Evolutionary conservation across 495 filamentous ascomycete genomes (phyloP).

Genomic region (Lasiosphaeris hirsuta): DNA sequence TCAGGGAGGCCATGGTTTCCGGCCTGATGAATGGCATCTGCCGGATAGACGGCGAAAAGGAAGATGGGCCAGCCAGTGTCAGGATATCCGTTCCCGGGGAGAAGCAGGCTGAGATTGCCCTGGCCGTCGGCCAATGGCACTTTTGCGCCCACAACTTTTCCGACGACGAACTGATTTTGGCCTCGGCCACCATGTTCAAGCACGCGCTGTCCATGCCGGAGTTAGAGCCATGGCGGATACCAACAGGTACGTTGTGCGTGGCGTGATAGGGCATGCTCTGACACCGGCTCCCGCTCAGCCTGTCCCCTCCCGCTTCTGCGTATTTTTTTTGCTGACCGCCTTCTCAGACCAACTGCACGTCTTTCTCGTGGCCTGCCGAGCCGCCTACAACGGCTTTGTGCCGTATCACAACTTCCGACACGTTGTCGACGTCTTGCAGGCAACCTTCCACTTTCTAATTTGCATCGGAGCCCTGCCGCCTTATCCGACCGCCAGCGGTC

Average conservation of each 20-base stretch:
- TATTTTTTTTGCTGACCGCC: slow-evolving; percentile 27
- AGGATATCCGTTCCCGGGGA: slow-evolving; percentile 51
- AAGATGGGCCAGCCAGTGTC: slow-evolving; percentile 38
- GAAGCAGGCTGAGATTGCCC: slow-evolving; percentile 59
- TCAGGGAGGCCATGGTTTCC: slow-evolving; percentile 83
- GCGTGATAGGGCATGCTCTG: not conserved
- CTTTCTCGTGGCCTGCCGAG: slow-evolving; percentile 79
- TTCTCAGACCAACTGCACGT: slow-evolving; percentile 61
- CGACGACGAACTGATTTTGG: slow-evolving; percentile 83
- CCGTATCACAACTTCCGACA: slow-evolving; percentile 99
- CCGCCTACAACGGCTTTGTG: slow-evolving; percentile 90
- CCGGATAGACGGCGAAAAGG: slow-evolving; percentile 54
- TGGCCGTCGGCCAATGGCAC: slow-evolving; percentile 74
- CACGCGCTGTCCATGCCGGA: slow-evolving; percentile 84
- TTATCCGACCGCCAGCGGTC: slow-evolving; percentile 42
- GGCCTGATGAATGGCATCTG: slow-evolving; percentile 90
- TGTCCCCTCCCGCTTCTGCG: slow-evolving; percentile 6
- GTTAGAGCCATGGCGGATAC: slow-evolving; percentile 71
- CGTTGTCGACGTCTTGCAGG: slow-evolving; percentile 93
- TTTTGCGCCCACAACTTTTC: slow-evolving; percentile 87
- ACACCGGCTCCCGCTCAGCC: not conserved
- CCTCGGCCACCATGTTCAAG: slow-evolving; percentile 76
- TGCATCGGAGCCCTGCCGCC: slow-evolving; percentile 73
- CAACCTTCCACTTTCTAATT: slow-evolving; percentile 87
- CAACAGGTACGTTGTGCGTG: slow-evolving; percentile 55